These are phyloP conservation scores for Cadophora luteo-olivacea DNA, from an alignment of 2,329 filamentous ascomycete species.

Conservation along the genomic window DNA sequence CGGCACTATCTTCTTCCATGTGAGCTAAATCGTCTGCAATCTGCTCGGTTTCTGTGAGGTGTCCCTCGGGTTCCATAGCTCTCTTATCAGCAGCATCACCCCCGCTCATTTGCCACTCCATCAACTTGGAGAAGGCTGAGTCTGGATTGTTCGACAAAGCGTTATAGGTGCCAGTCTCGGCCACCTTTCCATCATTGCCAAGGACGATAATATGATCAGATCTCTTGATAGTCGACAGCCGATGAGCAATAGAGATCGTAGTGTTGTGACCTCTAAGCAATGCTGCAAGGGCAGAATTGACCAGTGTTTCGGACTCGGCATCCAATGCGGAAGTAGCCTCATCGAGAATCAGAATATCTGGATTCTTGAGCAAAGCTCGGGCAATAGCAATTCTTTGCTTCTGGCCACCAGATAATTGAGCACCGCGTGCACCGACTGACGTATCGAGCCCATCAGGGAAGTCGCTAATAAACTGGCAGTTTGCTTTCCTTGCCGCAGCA, in stretches of 20 bases:
- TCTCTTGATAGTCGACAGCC: constrained; percentile 94
- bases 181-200: constrained; percentile 83
- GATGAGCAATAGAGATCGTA: constrained; percentile 96
- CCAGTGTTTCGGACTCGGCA: constrained; percentile 94
- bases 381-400: constrained; percentile 99
- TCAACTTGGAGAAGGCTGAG: constrained; percentile 91
- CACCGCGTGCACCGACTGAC: constrained; percentile 87
- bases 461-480: constrained; percentile 95
- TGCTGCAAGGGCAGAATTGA: constrained; percentile 85
- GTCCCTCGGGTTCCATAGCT: constrained; percentile 36
- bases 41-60: constrained; percentile 41
- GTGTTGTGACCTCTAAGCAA: constrained; percentile 89
- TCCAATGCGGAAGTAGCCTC: constrained; percentile 96
- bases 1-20: constrained; percentile 31
- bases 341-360: constrained; percentile 95
- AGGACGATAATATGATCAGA: constrained; percentile 95
- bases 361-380: constrained; percentile 90
- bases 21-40: constrained; percentile 38
- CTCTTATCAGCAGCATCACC: constrained; percentile 64
- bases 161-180: constrained; percentile 85
- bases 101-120: constrained; percentile 98
- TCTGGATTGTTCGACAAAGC: constrained; percentile 74
- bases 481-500: constrained; percentile 85
- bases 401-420: constrained; percentile 93
- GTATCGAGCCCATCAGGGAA: constrained; percentile 97